Conservation (phyloP, 2,329 filamentous ascomycete species). For the Pseudogymnoascus sp. region DNA sequence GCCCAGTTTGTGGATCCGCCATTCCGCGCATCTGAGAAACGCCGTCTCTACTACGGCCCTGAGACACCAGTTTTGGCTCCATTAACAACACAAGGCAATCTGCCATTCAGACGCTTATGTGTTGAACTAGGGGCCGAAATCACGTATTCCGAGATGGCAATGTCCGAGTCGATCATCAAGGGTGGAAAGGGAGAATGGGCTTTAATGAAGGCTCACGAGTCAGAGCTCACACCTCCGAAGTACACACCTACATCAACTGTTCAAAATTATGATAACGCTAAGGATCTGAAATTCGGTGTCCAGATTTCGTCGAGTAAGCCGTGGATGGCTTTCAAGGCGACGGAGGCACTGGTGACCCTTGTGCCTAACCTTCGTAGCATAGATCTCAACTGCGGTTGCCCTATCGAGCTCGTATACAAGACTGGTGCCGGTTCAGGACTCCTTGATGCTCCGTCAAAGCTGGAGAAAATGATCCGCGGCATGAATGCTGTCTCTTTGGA, state of each 20-base stretch:
- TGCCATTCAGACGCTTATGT: slow-evolving; percentile 88
- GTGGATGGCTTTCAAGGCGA: slow-evolving; percentile 82
- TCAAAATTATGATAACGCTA: slow-evolving; percentile 71
- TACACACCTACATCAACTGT: slow-evolving; percentile 47
- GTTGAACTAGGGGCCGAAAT: slow-evolving; percentile 83
- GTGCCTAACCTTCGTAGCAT: slow-evolving; percentile 83
- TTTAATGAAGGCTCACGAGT: slow-evolving; percentile 84
- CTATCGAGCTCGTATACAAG: slow-evolving; percentile 89
- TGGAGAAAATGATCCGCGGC: slow-evolving; percentile 90
- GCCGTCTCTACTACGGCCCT: slow-evolving; percentile 84
- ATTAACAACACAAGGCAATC: slow-evolving; percentile 91
- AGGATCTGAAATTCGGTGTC: slow-evolving; percentile 81
- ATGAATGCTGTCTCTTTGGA: slow-evolving; percentile 93
- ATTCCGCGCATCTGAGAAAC: slow-evolving; percentile 86
- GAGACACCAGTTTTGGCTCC: slow-evolving; percentile 93
- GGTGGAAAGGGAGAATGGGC: slow-evolving; percentile 92
- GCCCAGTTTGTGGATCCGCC: slow-evolving; percentile 82
- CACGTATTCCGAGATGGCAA: slow-evolving; percentile 98
- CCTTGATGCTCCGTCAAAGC: slow-evolving; percentile 78
- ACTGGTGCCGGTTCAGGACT: slow-evolving; percentile 85
- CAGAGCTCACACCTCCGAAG: slow-evolving; percentile 67
- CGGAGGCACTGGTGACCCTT: slow-evolving; percentile 69
- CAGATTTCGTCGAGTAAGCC: slow-evolving; percentile 92
- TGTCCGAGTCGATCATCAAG: slow-evolving; percentile 82
- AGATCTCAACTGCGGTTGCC: slow-evolving; percentile 94